Base-by-base conservation (phyloP, 2,329 filamentous ascomycete genomes). In the Colletotrichum sublineola region DNA sequence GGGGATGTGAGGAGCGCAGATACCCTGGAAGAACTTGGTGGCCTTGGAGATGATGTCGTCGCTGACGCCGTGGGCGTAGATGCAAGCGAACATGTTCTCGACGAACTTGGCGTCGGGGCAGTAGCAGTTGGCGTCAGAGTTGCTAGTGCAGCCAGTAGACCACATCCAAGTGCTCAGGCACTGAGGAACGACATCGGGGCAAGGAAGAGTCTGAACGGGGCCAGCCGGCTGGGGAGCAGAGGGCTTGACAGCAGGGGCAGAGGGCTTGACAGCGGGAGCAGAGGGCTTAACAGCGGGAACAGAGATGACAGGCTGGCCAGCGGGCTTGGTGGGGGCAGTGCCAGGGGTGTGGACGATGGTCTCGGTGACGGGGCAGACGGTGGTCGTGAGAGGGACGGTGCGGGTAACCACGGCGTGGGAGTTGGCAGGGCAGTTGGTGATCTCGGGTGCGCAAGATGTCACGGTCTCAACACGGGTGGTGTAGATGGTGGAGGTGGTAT, bases 131-230 rank as follows among this genome's bases (percentile, higher is more conserved):
- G 87, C 84, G 79, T 97, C 94, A 55, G 92, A 92, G 91, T 97
- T 97, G 85, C 94, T 91, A 77, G 88, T 87, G 90, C 96, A 98
- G 80, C 89, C 85, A 63, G 78, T 73, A 73, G 87, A 84, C 80
- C 90, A 89, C 78, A 97, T 84, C 94, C 94, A 98, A 78, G 95
- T 97, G 89, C 96, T 96, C 84, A 98, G 86, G 87, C 96, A 98
- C 80, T 90, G 90, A 75, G 96, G 95, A 62, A 98, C 92, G 60
- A 95, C 89, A 36, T 86, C 84, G 70, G 95, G 94, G 84, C 90
- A 90, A 70, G 86, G 84, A 53, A 87, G 83, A 46, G 86, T 85
- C 79, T 83, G 80, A 15, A 82, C 79, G 57, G 86, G 81, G 48
- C 76, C 76, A 50, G 81, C 73, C 36, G 81, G 74, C 46, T 79